A percentile compares a stretch with the other conserved stretches of the same genome.
These are phyloP conservation scores for Massariosphaeria phaeospora DNA, from an alignment of 495 filamentous ascomycete species.

Conservation along the genomic window DNA sequence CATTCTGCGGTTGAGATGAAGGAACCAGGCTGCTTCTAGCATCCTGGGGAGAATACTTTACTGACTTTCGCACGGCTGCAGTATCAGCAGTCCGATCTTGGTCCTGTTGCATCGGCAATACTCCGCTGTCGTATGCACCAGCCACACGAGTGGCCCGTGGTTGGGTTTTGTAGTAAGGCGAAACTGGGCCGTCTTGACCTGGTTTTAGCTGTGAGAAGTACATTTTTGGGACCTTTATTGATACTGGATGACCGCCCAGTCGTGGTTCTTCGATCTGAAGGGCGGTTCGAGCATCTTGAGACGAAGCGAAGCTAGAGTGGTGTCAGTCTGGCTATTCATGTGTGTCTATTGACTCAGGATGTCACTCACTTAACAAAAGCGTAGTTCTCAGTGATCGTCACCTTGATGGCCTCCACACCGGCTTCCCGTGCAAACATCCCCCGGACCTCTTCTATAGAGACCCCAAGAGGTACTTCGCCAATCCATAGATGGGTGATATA, in stretches of 20 bases:
- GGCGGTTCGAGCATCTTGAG: conserved; percentile 1
- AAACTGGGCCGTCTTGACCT: not conserved
- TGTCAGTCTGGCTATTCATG: not conserved
- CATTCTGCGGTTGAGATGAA: too few relatives aligned
- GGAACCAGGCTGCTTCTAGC: conserved; percentile 15
- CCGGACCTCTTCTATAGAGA: not conserved
- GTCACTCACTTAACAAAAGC: conserved; percentile 18
- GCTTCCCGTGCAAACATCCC: not conserved
- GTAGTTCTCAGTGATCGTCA: conserved; percentile 11
- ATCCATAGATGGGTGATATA: conserved; percentile 10
- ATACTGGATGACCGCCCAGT: not conserved
- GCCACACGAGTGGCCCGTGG: too few relatives aligned
- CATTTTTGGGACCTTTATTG: not conserved
- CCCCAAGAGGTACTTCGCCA: not conserved
- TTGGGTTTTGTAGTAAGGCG: not conserved
- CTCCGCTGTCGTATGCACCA: too few relatives aligned
- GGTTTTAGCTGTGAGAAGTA: not conserved
- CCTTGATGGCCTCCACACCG: not conserved
- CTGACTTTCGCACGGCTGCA: not conserved
- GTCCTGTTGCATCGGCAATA: not conserved
- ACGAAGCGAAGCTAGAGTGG: not conserved
- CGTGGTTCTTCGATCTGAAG: not conserved
- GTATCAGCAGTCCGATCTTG: not conserved
- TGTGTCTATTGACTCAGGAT: not conserved
- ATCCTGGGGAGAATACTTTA: conserved; percentile 29